Evolutionary conservation across 1,284 basidiomycete species (phyloP).

Genomic region (Apiotrichum sp.): DNA sequence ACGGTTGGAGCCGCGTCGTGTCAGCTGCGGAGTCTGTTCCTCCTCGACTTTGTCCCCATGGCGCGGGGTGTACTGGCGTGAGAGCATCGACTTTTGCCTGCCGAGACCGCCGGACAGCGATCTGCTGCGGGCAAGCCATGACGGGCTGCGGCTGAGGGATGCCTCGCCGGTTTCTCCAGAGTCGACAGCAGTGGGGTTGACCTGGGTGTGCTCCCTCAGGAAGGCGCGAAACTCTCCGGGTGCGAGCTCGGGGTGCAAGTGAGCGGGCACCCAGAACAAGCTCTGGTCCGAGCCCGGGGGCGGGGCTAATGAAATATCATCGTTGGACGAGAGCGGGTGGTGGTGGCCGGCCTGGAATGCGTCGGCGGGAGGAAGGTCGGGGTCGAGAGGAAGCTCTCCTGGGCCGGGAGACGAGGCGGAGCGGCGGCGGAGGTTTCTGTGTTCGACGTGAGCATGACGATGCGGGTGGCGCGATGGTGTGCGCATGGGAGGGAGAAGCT

Average conservation of each 20-base stretch:
- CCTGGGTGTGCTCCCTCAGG: conserved; percentile 78
- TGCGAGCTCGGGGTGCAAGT: conserved; percentile 93
- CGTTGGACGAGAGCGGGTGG: conserved; percentile 28
- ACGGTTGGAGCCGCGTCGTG: conserved; percentile 60
- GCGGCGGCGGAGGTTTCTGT: conserved; percentile 66
- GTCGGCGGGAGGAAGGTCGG: conserved; percentile 63
- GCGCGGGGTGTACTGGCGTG: conserved; percentile 72
- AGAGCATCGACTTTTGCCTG: conserved; percentile 82
- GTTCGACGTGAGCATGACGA: too few species aligned
- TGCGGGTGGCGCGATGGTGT: too few species aligned
- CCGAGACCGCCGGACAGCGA: conserved; percentile 54
- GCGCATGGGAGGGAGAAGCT: too few species aligned
- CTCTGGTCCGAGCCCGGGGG: conserved; percentile 36
- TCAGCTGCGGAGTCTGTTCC: conserved; percentile 58
- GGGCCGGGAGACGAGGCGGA: conserved; percentile 66
- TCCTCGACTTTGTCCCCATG: conserved; percentile 65
- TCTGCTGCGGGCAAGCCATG: conserved; percentile 37
- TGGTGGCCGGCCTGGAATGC: conserved; percentile 1
- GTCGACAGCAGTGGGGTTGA: conserved; percentile 46
- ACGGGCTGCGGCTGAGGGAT: conserved; percentile 26
- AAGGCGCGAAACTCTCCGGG: conserved; percentile 92
- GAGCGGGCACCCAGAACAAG: conserved; percentile 96
- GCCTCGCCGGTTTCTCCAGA: conserved; percentile 28
- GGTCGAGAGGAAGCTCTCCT: conserved; percentile 72
- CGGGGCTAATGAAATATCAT: conserved; percentile 39